A percentile compares a stretch with the other conserved stretches of the same genome.
These are phyloP conservation scores for Phyllosticta citribraziliensis DNA, from an alignment of 2,329 filamentous ascomycete species.

Conservation along the genomic window DNA sequence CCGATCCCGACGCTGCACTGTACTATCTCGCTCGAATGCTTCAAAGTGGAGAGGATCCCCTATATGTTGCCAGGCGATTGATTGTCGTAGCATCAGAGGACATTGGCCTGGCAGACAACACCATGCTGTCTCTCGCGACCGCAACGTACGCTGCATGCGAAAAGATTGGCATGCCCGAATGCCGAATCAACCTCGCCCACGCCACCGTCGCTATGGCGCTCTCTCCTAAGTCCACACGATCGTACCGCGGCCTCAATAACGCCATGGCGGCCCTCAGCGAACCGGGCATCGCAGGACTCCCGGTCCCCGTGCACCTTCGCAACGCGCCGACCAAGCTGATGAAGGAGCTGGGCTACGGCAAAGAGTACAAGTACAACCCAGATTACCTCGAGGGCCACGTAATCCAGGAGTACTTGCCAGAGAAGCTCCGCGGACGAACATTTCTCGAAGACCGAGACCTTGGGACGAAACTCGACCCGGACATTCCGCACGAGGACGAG, in stretches of 20 bases:
- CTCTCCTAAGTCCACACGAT: conserved; percentile 76
- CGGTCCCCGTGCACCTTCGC: conserved; percentile 76
- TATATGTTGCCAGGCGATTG: conserved; percentile 86
- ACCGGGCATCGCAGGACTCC: conserved; percentile 70
- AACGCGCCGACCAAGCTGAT: conserved; percentile 90
- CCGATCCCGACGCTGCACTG: conserved; percentile 74
- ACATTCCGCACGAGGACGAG: conserved; percentile 33
- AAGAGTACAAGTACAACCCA: conserved; percentile 93
- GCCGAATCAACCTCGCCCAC: conserved; percentile 83
- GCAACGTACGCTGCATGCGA: conserved; percentile 79
- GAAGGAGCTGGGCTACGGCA: conserved; percentile 85
- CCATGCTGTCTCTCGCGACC: conserved; percentile 72
- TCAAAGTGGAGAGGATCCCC: conserved; percentile 83
- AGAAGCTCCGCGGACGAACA: conserved; percentile 54
- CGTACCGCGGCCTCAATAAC: conserved; percentile 73
- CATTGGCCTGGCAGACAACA: conserved; percentile 80
- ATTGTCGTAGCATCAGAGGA: conserved; percentile 94
- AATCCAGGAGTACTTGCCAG: conserved; percentile 82
- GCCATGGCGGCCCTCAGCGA: conserved; percentile 67
- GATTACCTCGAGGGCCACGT: conserved; percentile 77
- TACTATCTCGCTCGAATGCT: conserved; percentile 97
- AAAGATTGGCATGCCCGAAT: conserved; percentile 92
- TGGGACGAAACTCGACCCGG: conserved; percentile 67
- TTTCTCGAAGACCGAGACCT: conserved; percentile 78
- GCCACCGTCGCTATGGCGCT: conserved; percentile 70